A percentile compares a stretch with the other conserved stretches of the same genome.
Evolutionary conservation across 176 grass and related monocot species (phyloP).

Genomic region (Carex cristatella): DNA sequence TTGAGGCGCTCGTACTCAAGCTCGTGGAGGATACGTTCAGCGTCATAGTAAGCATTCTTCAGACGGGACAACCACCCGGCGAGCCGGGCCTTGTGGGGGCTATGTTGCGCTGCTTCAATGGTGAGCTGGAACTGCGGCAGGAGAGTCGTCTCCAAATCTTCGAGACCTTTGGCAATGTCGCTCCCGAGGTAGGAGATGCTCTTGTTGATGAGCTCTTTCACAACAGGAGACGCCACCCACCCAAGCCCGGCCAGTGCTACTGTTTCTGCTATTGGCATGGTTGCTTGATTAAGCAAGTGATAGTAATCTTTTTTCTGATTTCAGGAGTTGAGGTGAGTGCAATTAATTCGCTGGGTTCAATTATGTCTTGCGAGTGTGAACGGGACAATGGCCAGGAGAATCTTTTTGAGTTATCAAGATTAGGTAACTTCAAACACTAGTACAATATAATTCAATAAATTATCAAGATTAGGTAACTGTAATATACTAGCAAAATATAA

Average conservation of each 20-base stretch:
- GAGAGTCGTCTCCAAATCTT: not conserved
- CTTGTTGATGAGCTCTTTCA: not conserved
- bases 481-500: no score
- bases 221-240: not conserved
- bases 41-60: not conserved
- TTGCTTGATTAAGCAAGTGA: no score
- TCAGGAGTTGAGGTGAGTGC: no score
- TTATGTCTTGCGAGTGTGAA: no score
- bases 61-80: not conserved
- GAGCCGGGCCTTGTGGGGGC: not conserved
- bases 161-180: not conserved
- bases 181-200: not conserved
- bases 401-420: no score
- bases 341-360: no score
- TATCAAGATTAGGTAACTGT: no score
- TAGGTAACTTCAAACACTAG: no score
- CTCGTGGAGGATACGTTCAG: not conserved
- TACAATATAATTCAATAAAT: no score
- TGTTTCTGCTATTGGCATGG: not conserved
- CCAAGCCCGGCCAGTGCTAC: not conserved
- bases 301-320: no score
- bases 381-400: no score
- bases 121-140: not conserved
- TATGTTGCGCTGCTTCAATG: not conserved
- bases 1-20: not conserved